Evolutionary conservation across 2,329 filamentous ascomycete species (phyloP), one percentile per base, ranked within the genome.

Genomic region (Aspergillus floridensis): DNA sequence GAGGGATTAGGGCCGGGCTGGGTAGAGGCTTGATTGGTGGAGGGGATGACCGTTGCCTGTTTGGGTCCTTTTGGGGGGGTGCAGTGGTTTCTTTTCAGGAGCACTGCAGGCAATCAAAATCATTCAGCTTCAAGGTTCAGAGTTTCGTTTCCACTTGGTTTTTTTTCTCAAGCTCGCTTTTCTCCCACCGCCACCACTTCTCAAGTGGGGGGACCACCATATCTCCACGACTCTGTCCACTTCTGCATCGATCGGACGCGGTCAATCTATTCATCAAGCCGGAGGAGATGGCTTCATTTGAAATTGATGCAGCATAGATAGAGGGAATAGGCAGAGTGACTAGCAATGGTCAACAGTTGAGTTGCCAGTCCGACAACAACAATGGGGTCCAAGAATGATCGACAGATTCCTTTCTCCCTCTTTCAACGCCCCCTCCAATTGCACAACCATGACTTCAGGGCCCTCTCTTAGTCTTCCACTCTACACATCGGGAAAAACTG

Each of bases 341-440:
- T 8, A 2, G 3, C 26, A 8, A 29, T 29, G 26, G 31, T 12
- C 31, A 32, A 32, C 2, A 4, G 1, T 32, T 16, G 31, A 35
- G 31, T 35, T 44, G 50, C 50, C 50, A 38, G 19, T 38, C 52
- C 52, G 52, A 47, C 53, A 46, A 10, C 53, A 55, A 55, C 53
- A 48, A 55, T 55, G 53, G 29, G 38, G n/a, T 29, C 11, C 3
- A 31, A 46, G 53, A 55, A 55, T 55, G 53, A 55, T 55, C 44
- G 53, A 46, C 53, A 16, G 41, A 55, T 55, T 55, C 53, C 53
- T 44, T 11, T n/a, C 41, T 8, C 7, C 38, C 41, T 21, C 24
- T 31, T 41, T 11, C 32, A 41, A 16, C 11, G 7, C 8, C 26
- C 26, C 26, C 7, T 29, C 26, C 26, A 29, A 52, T 55, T 44